These are phyloP conservation scores for Colletotrichum neosansevieriae DNA, from an alignment of 2,329 filamentous ascomycete species.

Conservation along the genomic window DNA sequence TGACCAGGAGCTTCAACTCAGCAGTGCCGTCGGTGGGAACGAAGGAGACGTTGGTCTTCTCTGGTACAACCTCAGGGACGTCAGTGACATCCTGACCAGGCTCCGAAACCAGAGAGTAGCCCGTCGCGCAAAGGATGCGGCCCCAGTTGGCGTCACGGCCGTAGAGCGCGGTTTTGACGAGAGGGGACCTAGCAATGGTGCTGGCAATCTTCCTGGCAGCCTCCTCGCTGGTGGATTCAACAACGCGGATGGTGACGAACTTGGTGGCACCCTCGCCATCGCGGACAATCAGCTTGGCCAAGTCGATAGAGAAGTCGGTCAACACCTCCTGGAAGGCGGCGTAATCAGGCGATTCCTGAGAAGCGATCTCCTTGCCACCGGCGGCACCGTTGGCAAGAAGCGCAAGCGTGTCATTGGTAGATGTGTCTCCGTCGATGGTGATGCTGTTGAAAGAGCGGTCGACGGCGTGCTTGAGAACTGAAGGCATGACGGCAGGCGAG, in stretches of 20 bases:
- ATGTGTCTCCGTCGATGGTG: conserved; percentile 96
- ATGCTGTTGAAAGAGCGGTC: conserved; percentile 95
- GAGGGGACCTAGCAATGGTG: conserved; percentile 88
- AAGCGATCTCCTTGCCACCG: conserved; percentile 74
- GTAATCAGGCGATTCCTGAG: conserved; percentile 71
- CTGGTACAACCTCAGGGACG: conserved; percentile 73
- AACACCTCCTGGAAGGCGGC: conserved; percentile 77
- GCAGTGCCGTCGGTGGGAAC: conserved; percentile 80
- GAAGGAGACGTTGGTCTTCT: conserved; percentile 82
- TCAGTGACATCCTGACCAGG: conserved; percentile 68
- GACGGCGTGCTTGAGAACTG: conserved; percentile 79
- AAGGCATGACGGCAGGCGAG: conserved; percentile 72
- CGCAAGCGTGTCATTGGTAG: conserved; percentile 95
- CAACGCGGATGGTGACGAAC: conserved; percentile 92
- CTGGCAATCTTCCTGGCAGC: conserved; percentile 85
- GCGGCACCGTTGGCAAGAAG: conserved; percentile 96
- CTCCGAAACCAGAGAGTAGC: conserved; percentile 77
- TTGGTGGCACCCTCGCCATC: conserved; percentile 98
- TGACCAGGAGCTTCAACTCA: conserved; percentile 81
- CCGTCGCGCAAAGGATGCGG: conserved; percentile 93
- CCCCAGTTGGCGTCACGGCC: conserved; percentile 99
- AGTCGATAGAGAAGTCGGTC: conserved; percentile 81
- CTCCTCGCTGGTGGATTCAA: conserved; percentile 75
- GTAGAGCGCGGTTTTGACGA: conserved; percentile 98
- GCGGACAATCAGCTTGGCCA: conserved; percentile 93